These are phyloP conservation scores for Volvox carteri DNA, from an alignment of 163 green algal species.

Conservation along the genomic window DNA sequence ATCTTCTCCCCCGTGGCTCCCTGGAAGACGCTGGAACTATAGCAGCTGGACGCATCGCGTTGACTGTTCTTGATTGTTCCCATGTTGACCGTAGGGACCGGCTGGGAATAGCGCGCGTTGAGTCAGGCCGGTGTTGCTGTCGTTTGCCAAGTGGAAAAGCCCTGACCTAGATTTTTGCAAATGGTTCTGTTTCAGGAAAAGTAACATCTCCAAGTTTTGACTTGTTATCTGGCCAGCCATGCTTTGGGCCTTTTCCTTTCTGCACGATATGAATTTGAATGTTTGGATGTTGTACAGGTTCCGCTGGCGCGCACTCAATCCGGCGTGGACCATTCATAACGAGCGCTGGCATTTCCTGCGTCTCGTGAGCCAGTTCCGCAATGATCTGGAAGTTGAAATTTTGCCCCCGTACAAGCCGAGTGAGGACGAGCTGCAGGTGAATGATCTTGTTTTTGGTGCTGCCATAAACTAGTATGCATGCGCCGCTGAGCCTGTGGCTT, in stretches of 20 bases:
- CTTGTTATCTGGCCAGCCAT: no score
- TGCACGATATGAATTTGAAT: not conserved
- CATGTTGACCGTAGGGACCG: no score
- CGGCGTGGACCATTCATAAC: conserved; percentile 43
- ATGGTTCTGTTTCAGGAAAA: no score
- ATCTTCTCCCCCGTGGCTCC: no score
- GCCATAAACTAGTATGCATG: not conserved
- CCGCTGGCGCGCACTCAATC: conserved; percentile 5
- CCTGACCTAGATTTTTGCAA: no score
- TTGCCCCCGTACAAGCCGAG: conserved; percentile 65
- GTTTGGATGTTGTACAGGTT: conserved; percentile 46
- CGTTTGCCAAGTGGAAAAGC: no score
- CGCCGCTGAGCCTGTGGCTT: not conserved
- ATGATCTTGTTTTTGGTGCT: not conserved
- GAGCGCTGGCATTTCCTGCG: conserved; percentile 54
- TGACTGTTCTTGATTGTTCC: no score
- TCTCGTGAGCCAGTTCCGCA: conserved; percentile 60
- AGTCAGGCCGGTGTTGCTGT: no score
- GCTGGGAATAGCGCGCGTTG: no score
- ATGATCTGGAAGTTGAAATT: conserved; percentile 61
- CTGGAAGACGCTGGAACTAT: no score
- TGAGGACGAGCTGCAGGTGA: not conserved
- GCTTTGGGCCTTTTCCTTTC: not conserved
- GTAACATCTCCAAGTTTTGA: no score
- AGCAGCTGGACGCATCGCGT: no score